Conservation (phyloP, 116 monocot species). For the Dioscorea cayenensis region DNA sequence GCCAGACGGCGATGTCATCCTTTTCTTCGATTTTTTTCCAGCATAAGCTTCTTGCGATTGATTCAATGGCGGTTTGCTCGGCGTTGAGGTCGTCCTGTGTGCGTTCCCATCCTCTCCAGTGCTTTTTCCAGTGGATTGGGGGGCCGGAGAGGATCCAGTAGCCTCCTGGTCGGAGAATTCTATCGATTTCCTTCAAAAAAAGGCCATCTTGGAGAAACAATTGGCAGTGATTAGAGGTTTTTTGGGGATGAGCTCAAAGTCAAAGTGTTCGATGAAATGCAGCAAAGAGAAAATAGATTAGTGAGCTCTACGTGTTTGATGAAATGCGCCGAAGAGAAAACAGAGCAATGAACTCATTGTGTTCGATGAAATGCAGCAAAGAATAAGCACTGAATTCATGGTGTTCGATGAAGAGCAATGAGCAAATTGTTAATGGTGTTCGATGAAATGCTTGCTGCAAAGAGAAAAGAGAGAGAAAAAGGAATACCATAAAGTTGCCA, state of each 20-base stretch:
- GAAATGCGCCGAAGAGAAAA: too few relatives aligned
- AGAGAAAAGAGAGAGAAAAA: too few relatives aligned
- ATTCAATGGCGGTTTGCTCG: slow-evolving; percentile 39
- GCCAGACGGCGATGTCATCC: slow-evolving; percentile 56
- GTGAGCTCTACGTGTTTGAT: too few relatives aligned
- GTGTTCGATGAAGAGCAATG: too few relatives aligned
- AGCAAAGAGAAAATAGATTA: too few relatives aligned
- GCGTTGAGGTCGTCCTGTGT: slow-evolving; percentile 27
- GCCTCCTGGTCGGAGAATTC: slow-evolving; percentile 53
- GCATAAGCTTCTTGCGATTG: slow-evolving; percentile 37
- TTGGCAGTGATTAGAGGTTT: background rate
- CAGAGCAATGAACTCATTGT: too few relatives aligned
- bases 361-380: too few relatives aligned
- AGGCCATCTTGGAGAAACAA: slow-evolving; percentile 29
- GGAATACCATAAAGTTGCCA: slow-evolving; percentile 44
- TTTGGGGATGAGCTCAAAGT: too few relatives aligned
- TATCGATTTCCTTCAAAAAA: slow-evolving; percentile 44
- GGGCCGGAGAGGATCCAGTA: slow-evolving; percentile 68
- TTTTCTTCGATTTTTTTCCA: slow-evolving; percentile 50
- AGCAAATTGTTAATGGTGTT: too few relatives aligned
- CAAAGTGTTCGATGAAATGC: too few relatives aligned
- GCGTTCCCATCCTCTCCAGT: slow-evolving; percentile 49
- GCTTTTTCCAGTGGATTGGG: slow-evolving; percentile 52
- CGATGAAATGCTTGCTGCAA: too few relatives aligned
- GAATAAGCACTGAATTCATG: too few relatives aligned